These are phyloP conservation scores for Sporothrix pseudoabietina DNA, from an alignment of 2,329 filamentous ascomycete genomes.

Conservation along the genomic window DNA sequence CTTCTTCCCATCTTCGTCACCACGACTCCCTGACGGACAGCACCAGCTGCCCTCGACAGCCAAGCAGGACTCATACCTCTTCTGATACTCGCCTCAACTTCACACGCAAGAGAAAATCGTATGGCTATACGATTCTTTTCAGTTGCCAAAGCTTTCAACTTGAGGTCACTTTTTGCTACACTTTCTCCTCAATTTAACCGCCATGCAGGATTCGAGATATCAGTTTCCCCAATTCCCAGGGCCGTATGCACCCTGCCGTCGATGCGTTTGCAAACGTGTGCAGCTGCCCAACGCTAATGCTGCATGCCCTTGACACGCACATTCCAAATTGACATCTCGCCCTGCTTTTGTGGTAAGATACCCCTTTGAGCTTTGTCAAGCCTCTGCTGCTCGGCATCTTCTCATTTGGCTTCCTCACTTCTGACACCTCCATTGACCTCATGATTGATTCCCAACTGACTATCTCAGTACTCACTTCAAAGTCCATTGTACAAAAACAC, in stretches of 20 bases:
- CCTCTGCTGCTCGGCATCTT: too few species aligned
- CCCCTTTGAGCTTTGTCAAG: background rate
- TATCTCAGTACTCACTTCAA: background rate
- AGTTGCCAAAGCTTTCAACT: too few species aligned
- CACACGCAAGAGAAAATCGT: too few species aligned
- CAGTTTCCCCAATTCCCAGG: background rate
- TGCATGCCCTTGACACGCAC: background rate
- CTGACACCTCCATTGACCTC: background rate
- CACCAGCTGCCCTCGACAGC: background rate
- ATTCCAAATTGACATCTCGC: background rate
- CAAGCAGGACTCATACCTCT: background rate
- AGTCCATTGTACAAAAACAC: background rate
- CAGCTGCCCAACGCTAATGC: conserved; percentile 30
- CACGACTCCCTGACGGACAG: background rate
- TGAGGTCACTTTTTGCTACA: background rate
- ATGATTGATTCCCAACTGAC: background rate
- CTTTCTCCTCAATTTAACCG: background rate
- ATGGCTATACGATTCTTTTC: too few species aligned
- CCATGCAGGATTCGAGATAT: background rate
- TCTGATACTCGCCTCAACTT: background rate
- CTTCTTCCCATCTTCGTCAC: background rate
- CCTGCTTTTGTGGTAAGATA: background rate
- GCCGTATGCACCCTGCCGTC: conserved; percentile 13
- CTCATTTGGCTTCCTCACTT: background rate
- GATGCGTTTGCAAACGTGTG: conserved; percentile 24